phyloP scores from a whole-genome alignment of 805 yeast species.

The Saccharomycopsis fermentans region DNA sequence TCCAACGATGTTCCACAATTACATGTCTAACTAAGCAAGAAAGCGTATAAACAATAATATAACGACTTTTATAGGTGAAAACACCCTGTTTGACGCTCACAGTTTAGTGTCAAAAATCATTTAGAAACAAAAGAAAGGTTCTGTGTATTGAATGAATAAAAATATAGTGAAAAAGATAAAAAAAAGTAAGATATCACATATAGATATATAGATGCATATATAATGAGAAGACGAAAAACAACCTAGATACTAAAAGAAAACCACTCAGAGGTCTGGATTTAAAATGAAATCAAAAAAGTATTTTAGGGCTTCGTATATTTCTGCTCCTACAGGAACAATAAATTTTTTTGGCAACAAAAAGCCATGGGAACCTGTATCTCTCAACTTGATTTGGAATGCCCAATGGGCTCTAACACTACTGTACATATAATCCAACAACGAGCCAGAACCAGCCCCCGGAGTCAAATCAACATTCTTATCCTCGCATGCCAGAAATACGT shows the following conservation, averaged over 20 bases:
- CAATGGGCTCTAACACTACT: constrained; percentile 45
- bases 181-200: too few relatives aligned
- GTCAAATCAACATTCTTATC: constrained; percentile 66
- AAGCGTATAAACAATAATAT: too few relatives aligned
- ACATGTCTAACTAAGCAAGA: too few relatives aligned
- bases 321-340: constrained; percentile 70
- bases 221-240: background rate
- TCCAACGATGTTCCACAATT: too few relatives aligned
- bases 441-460: constrained; percentile 72
- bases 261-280: constrained; percentile 28
- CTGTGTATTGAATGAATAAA: too few relatives aligned
- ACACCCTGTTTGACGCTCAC: too few relatives aligned
- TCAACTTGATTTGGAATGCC: constrained; percentile 74
- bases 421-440: constrained; percentile 76
- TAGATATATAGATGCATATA: background rate
- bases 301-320: constrained; percentile 56
- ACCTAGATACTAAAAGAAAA: background rate
- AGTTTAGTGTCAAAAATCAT: too few relatives aligned
- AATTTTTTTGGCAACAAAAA: constrained; percentile 62
- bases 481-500: constrained; percentile 67
- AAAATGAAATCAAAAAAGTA: constrained; percentile 52
- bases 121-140: too few relatives aligned
- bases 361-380: constrained; percentile 79
- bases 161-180: too few relatives aligned
- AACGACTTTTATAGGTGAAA: too few relatives aligned